Conservation (phyloP, 2,329 filamentous ascomycete species). For the Periconia macrospinosa region DNA sequence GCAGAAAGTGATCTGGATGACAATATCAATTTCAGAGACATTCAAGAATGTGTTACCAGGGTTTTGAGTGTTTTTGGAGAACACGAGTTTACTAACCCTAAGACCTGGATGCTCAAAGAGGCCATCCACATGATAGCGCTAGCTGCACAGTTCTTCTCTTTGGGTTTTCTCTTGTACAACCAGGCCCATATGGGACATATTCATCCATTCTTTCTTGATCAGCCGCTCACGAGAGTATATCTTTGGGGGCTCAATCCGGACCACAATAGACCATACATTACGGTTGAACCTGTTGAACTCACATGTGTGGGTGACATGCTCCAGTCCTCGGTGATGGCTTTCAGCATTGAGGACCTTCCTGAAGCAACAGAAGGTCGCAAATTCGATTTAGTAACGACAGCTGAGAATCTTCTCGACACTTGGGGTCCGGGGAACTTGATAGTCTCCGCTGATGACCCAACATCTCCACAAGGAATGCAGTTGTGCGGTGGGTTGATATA, state of each 20-base stretch:
- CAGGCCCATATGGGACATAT: conserved; percentile 7
- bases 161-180: conserved; percentile 7
- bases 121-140: not conserved
- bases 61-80: not conserved
- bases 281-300: not conserved
- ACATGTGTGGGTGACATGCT: conserved; percentile 8
- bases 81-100: not conserved
- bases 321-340: not conserved
- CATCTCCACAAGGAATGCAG: not conserved
- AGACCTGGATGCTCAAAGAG: not conserved
- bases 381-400: not conserved
- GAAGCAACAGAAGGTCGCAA: not conserved
- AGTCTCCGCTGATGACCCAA: not conserved
- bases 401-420: not conserved
- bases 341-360: not conserved
- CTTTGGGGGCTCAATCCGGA: not conserved
- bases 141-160: conserved; percentile 1
- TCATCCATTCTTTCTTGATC: conserved; percentile 5
- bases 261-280: not conserved
- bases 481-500: not conserved
- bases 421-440: not conserved
- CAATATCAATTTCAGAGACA: not conserved
- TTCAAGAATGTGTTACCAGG: too few species aligned
- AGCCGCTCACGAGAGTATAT: not conserved
- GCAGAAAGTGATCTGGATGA: not conserved